Conservation (phyloP, 2,329 filamentous ascomycete species). For the Calonectria hongkongensis region DNA sequence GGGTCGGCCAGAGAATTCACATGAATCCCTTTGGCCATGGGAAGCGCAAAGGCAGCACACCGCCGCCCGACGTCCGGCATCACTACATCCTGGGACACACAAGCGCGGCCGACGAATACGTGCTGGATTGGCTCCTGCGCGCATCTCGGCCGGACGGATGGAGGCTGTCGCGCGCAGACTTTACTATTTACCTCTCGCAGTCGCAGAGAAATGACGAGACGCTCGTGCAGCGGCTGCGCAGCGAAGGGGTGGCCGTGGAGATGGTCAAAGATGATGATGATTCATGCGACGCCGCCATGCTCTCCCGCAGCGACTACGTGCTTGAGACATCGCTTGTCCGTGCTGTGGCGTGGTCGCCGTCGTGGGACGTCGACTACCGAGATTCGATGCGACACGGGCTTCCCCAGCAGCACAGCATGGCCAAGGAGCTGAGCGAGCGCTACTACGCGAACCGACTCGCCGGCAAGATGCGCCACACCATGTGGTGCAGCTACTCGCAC, state of each 20-base stretch:
- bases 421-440: not conserved
- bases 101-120: not conserved
- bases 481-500: not conserved
- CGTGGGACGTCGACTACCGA: not conserved
- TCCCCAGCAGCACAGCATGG: not conserved
- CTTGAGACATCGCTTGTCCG: not conserved
- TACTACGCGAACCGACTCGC: not conserved
- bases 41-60: not conserved
- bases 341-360: no score
- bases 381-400: slow-evolving; percentile 11
- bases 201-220: not conserved
- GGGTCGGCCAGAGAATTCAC: not conserved
- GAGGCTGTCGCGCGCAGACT: not conserved
- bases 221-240: not conserved
- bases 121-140: not conserved
- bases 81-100: slow-evolving; percentile 13
- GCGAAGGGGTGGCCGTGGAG: not conserved
- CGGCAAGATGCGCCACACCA: not conserved
- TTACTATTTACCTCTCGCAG: not conserved
- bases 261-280: not conserved
- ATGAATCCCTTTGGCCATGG: not conserved
- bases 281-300: slow-evolving; percentile 3
- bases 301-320: slow-evolving; percentile 6
- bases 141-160: not conserved
- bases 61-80: not conserved